Evolutionary conservation across 441 rosid species (phyloP).

Genomic region (Pelargonium fulgidum): DNA sequence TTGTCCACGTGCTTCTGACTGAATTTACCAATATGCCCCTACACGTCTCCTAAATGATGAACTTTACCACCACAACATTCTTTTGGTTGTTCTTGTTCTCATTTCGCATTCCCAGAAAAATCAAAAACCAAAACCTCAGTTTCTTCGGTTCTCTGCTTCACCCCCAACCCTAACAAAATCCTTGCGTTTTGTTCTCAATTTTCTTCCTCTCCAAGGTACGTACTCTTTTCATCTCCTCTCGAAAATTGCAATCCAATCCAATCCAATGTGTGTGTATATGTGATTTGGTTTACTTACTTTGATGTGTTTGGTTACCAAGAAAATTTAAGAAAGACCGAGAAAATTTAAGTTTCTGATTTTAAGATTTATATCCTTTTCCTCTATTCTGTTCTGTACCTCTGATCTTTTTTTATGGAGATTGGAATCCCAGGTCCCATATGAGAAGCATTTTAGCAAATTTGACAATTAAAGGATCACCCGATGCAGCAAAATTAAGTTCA

Average conservation of each 20-base stretch:
- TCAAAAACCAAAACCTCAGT: not conserved
- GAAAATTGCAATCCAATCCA: not conserved
- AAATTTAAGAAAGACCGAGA: not conserved
- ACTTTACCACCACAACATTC: not conserved
- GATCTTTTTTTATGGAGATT: not conserved
- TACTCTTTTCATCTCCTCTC: not conserved
- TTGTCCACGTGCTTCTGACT: not conserved
- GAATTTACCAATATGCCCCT: not conserved
- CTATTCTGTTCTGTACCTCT: not conserved
- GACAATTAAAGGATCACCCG: not conserved
- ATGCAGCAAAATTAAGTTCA: not conserved
- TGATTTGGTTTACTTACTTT: not conserved
- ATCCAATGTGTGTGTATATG: not conserved
- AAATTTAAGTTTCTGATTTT: not conserved
- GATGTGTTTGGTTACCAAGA: conserved; percentile 6
- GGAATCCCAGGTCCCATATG: not conserved
- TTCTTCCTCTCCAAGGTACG: not conserved
- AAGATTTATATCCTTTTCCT: not conserved
- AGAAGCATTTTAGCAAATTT: not conserved
- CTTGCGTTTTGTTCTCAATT: not conserved
- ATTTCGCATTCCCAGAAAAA: not conserved
- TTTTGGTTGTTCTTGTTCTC: not conserved
- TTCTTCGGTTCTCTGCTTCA: not conserved
- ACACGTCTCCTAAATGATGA: not conserved
- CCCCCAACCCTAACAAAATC: not conserved